phyloP scores from a whole-genome alignment of 768 basidiomycete genomes.

The Leccinum pellstonianum region DNA sequence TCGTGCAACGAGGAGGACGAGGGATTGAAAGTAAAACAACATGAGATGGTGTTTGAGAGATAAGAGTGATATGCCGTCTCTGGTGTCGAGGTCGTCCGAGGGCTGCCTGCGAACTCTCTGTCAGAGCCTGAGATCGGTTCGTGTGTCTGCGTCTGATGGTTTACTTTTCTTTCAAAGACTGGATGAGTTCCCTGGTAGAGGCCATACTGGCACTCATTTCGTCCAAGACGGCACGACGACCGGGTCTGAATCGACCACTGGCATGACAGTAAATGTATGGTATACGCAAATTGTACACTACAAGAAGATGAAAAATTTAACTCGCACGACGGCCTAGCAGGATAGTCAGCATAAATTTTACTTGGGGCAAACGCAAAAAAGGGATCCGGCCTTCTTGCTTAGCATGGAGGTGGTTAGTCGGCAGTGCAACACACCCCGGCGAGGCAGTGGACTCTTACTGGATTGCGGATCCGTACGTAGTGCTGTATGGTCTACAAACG shows the following conservation, averaged over 20 bases:
- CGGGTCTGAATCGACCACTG: conserved; percentile 9
- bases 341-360: too few species aligned
- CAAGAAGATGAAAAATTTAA: neutral
- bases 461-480: too few species aligned
- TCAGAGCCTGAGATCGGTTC: conserved; percentile 12
- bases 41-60: conserved; percentile 84
- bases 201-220: conserved; percentile 64
- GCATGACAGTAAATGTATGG: conserved; percentile 12
- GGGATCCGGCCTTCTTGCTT: too few species aligned
- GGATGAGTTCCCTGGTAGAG: conserved; percentile 56
- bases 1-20: conserved; percentile 71
- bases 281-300: conserved; percentile 5
- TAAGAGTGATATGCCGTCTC: conserved; percentile 87
- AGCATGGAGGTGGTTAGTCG: too few species aligned
- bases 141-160: conserved; percentile 14
- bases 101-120: conserved; percentile 1
- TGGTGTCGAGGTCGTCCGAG: conserved; percentile 45
- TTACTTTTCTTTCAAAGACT: conserved; percentile 55
- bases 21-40: conserved; percentile 81
- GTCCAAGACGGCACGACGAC: conserved; percentile 35
- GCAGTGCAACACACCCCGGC: too few species aligned
- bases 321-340: too few species aligned
- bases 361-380: too few species aligned
- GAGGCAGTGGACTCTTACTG: too few species aligned
- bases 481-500: too few species aligned